Evolutionary conservation across 306 rosid genomes (phyloP).

Genomic region (Lupinus albus): DNA sequence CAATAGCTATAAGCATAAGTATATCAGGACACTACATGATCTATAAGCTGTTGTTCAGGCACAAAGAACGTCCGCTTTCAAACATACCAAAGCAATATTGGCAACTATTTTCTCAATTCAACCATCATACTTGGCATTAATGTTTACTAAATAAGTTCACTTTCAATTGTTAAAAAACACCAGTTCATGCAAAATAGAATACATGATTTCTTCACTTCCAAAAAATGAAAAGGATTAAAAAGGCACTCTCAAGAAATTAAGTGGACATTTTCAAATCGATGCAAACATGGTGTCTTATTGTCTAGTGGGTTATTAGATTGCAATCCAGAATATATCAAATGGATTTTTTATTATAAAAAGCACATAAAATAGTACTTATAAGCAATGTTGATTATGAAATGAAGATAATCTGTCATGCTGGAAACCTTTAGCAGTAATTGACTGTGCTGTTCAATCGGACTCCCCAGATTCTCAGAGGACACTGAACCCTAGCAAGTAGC

Average conservation of each 20-base stretch:
- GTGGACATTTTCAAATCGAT: slow-evolving; percentile 35
- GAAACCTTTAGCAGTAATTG: slow-evolving; percentile 20
- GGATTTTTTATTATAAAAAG: too few relatives aligned
- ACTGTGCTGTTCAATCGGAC: slow-evolving; percentile 36
- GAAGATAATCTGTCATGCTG: slow-evolving; percentile 24
- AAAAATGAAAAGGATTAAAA: slow-evolving; percentile 10
- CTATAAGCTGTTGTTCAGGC: too few relatives aligned
- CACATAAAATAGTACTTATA: background rate
- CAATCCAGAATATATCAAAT: slow-evolving; percentile 17
- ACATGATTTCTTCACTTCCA: slow-evolving; percentile 13
- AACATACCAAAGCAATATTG: slow-evolving; percentile 9
- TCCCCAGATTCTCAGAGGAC: slow-evolving; percentile 33
- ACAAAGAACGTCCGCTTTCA: background rate
- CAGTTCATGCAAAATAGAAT: slow-evolving; percentile 14
- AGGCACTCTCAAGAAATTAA: slow-evolving; percentile 6
- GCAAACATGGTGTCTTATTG: slow-evolving; percentile 5
- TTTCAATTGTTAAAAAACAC: slow-evolving; percentile 25
- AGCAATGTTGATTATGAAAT: slow-evolving; percentile 25
- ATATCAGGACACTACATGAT: too few relatives aligned
- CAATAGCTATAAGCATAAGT: too few relatives aligned
- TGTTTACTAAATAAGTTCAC: slow-evolving; percentile 16
- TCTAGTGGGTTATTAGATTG: slow-evolving; percentile 18
- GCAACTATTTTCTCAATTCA: slow-evolving; percentile 18
- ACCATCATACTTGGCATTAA: slow-evolving; percentile 5
- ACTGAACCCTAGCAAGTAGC: slow-evolving; percentile 28